phyloP scores from a whole-genome alignment of 176 grass and related monocot species.

The Rhipidocladum racemiflorum region DNA sequence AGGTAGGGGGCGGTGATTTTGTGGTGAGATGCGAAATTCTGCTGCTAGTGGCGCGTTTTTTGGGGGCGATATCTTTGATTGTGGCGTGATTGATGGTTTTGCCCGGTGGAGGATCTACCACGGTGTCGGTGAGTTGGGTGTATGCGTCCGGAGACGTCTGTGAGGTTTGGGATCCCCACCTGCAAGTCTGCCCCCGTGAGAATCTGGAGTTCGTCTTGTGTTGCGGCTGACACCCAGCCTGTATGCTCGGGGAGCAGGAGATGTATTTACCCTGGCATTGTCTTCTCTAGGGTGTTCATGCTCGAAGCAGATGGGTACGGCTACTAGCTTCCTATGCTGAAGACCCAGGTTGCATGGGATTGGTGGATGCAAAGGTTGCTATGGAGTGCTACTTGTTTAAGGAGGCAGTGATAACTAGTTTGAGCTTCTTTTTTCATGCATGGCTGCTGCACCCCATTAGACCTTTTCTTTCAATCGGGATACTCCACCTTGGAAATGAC shows the following conservation, averaged over 20 bases:
- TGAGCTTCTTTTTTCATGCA: not conserved
- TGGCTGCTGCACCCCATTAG: not conserved
- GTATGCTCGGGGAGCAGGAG: not conserved
- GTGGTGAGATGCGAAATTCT: not conserved
- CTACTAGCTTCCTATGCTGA: not conserved
- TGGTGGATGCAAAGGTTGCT: not conserved
- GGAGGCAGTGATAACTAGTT: not conserved
- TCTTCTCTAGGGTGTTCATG: conserved; percentile 3
- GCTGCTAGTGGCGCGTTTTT: not conserved
- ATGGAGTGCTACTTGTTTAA: not conserved
- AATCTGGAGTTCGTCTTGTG: not conserved
- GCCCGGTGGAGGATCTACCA: not conserved
- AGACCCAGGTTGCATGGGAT: not conserved
- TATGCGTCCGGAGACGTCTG: not conserved
- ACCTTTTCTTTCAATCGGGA: too few species aligned
- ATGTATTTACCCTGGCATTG: not conserved
- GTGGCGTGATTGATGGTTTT: conserved; percentile 1
- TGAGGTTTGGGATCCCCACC: not conserved
- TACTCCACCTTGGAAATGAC: not conserved
- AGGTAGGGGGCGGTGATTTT: not conserved
- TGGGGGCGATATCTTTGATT: not conserved
- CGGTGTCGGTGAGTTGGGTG: conserved; percentile 1
- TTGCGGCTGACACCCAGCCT: not conserved
- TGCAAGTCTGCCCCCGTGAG: not conserved
- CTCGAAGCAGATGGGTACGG: not conserved